phyloP scores from a whole-genome alignment of 306 rosid species.

The Argentina anserina region DNA sequence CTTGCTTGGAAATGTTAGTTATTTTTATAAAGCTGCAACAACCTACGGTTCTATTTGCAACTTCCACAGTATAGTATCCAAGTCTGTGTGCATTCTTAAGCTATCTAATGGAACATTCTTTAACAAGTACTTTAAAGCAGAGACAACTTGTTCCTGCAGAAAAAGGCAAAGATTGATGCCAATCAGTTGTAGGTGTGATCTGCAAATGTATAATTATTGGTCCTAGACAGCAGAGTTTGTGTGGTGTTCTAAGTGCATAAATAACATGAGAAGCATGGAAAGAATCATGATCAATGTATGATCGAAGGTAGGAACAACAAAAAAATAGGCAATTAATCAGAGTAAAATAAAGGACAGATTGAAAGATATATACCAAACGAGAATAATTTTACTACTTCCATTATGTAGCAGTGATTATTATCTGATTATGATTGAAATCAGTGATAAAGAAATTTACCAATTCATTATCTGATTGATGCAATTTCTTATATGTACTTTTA shows the following conservation, averaged over 20 bases:
- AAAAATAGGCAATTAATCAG: not conserved
- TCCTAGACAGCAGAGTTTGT: not conserved
- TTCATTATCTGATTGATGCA: not conserved
- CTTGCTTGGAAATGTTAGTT: not conserved
- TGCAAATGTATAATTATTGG: not conserved
- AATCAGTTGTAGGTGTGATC: not conserved
- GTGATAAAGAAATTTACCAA: no score
- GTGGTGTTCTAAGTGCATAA: not conserved
- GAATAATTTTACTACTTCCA: no score
- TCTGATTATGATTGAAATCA: no score
- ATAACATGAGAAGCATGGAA: not conserved
- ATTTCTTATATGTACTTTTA: not conserved
- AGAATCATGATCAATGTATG: not conserved
- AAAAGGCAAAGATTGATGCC: not conserved
- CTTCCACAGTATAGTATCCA: conserved; percentile 1
- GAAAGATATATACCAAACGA: no score
- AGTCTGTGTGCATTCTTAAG: conserved; percentile 6
- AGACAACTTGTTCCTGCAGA: conserved; percentile 18
- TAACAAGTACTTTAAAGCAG: conserved; percentile 4
- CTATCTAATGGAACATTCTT: conserved; percentile 8
- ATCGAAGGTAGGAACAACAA: not conserved
- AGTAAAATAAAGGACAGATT: not conserved
- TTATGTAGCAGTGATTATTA: no score
- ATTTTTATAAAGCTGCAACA: not conserved
- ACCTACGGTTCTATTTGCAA: conserved; percentile 5